phyloP scores from a whole-genome alignment of 768 basidiomycete genomes.

The Neoboletus magnificus region DNA sequence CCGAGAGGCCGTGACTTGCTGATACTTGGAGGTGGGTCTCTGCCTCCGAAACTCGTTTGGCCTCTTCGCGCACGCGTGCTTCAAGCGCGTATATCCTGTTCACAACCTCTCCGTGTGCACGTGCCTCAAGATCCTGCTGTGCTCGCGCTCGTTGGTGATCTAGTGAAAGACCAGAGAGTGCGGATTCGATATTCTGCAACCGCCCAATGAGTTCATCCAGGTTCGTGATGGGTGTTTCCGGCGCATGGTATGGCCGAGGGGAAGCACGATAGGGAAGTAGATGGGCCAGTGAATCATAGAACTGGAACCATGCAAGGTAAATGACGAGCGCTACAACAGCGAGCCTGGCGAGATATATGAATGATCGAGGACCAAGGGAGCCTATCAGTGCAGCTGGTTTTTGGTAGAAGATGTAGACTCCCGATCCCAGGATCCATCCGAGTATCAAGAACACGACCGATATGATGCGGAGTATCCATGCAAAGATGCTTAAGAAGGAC shows the following conservation, averaged over 20 bases:
- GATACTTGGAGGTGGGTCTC: conserved; percentile 47
- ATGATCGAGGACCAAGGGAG: conserved; percentile 31
- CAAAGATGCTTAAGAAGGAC: conserved; percentile 31
- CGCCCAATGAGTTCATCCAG: conserved; percentile 63
- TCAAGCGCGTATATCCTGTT: conserved; percentile 58
- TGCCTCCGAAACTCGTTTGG: conserved; percentile 49
- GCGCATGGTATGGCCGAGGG: conserved; percentile 44
- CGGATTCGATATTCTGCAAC: conserved; percentile 60
- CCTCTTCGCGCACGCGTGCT: conserved; percentile 43
- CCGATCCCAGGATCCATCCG: conserved; percentile 49
- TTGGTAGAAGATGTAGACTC: conserved; percentile 45
- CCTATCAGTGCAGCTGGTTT: conserved; percentile 45
- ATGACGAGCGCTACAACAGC: conserved; percentile 41
- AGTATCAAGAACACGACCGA: conserved; percentile 39
- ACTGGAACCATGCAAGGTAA: conserved; percentile 44
- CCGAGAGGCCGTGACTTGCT: conserved; percentile 44
- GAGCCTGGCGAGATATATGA: conserved; percentile 39
- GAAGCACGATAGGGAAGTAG: conserved; percentile 34
- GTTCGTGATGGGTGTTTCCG: conserved; percentile 60
- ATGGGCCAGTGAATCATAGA: conserved; percentile 36
- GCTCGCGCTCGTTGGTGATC: conserved; percentile 50
- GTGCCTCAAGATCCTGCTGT: conserved; percentile 52
- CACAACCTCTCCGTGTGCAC: conserved; percentile 48
- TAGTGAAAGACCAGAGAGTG: conserved; percentile 54
- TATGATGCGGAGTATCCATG: conserved; percentile 26